Evolutionary conservation across 345 rosid genomes (phyloP).

Genomic region (Tarenaya hassleriana): DNA sequence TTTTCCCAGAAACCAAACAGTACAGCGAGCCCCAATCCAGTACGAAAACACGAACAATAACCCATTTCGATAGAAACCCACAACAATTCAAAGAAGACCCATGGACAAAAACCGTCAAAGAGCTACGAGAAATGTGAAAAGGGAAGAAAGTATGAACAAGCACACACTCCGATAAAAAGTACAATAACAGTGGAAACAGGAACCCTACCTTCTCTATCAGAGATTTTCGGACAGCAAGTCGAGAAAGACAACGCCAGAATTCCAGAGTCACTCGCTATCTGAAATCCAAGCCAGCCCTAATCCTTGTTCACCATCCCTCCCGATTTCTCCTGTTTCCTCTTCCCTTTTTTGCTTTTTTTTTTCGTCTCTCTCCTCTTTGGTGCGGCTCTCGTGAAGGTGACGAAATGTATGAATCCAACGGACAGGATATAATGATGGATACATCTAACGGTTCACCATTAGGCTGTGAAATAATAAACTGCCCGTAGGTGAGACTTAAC

Average conservation of each 20-base stretch:
- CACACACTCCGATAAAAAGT: slow-evolving; percentile 3
- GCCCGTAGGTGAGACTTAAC: background rate
- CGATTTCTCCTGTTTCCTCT: slow-evolving; percentile 14
- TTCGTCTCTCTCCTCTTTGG: background rate
- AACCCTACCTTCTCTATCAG: slow-evolving; percentile 17
- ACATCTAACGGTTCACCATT: slow-evolving; percentile 12
- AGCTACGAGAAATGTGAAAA: background rate
- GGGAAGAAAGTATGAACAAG: no score
- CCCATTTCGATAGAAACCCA: slow-evolving; percentile 10
- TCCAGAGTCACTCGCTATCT: background rate
- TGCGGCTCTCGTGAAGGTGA: slow-evolving; percentile 20
- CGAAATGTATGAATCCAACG: slow-evolving; percentile 11
- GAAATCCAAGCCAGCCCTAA: slow-evolving; percentile 23
- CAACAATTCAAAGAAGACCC: background rate
- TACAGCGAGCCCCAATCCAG: slow-evolving; percentile 9
- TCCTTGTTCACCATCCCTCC: slow-evolving; percentile 17
- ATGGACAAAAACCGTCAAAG: slow-evolving; percentile 2
- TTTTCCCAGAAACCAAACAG: slow-evolving; percentile 7
- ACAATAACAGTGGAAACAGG: slow-evolving; percentile 9
- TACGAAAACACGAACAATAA: slow-evolving; percentile 7
- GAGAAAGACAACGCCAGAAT: slow-evolving; percentile 11
- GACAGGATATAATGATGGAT: slow-evolving; percentile 9
- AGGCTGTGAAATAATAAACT: background rate
- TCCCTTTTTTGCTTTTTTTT: slow-evolving; percentile 15
- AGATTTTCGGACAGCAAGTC: background rate